Evolutionary conservation across 140 eudicot genomes (phyloP).

Genomic region (Erigeron philadelphicus): DNA sequence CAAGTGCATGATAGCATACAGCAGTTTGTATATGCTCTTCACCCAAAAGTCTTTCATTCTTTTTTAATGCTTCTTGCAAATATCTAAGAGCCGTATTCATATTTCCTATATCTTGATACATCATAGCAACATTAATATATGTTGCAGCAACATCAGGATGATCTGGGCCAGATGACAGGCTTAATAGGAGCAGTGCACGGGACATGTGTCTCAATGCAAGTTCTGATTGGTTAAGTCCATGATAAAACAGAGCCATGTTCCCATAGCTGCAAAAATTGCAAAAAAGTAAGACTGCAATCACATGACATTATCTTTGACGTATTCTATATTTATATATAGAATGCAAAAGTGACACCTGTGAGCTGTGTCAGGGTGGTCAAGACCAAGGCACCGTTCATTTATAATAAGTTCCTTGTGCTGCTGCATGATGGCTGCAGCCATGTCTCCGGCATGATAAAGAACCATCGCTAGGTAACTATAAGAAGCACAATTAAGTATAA

Average conservation of each 20-base stretch:
- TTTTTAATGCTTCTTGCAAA: constrained; percentile 92
- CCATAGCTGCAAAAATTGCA: constrained; percentile 63
- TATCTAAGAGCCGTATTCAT: constrained; percentile 95
- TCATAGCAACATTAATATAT: constrained; percentile 95
- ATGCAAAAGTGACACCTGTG: constrained; percentile 52
- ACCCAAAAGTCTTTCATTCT: constrained; percentile 88
- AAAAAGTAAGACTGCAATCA: background rate
- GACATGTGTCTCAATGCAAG: constrained; percentile 97
- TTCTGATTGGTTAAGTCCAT: constrained; percentile 89
- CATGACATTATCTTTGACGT: background rate
- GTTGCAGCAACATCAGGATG: constrained; percentile 99
- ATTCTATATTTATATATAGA: background rate
- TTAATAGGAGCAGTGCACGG: constrained; percentile 73
- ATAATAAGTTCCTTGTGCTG: constrained; percentile 98
- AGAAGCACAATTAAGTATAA: background rate
- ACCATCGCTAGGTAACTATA: constrained; percentile 95
- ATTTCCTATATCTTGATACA: constrained; percentile 95
- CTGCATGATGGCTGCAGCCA: constrained; percentile 96
- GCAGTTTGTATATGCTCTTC: constrained; percentile 99
- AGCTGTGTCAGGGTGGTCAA: constrained; percentile 98
- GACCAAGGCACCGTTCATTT: constrained; percentile 94
- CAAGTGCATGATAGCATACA: constrained; percentile 95
- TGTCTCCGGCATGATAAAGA: constrained; percentile 96
- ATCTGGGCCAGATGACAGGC: constrained; percentile 94
- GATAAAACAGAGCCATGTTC: constrained; percentile 95